Base-by-base conservation (phyloP, 495 filamentous ascomycete genomes). In the Trichoderma orchidacearum region DNA sequence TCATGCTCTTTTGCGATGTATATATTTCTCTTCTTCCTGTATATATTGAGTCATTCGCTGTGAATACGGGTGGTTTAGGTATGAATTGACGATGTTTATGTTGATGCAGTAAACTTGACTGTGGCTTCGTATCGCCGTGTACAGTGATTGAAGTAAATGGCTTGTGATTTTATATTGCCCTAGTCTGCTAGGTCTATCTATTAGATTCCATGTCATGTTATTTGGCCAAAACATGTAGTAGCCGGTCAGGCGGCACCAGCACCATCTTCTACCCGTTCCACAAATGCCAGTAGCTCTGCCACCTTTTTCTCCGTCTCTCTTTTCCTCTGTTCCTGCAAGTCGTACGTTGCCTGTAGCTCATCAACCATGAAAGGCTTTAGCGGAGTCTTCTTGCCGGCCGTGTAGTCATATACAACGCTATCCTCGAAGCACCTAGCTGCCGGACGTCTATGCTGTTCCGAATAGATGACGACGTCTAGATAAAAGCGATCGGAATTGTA, bases 351-450 rank as follows among this genome's bases (percentile, higher is more conserved):
- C 8, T 30, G 30, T 17, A 55, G 15, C 31, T 36, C 53, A n/a
- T 55, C 53, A 32, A 55, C 53, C 32, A 55, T 34, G 23, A 36
- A 55, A 1, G 30, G 23, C n/a, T 34, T 27, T 17, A 36, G 17
- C 9, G 29, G 23, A 5, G 53, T 18, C 31, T 55, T 55, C 18
- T 35, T 55, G 5, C 25, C 79, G 15, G 66, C 66, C 48, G 68
- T 72, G 67, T 96, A 96, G 69, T 96, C 86, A 69, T 95, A 96
- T 0, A 89, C 72, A 3, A 92, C 85, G 51, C 89, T 81, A 60
- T 94, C 89, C 71, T 96, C 93, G 17, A 82, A 70, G 56, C 89
- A 86, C 34, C 83, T 70, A 23, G 90, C 90, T 2, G 89, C 86
- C n/a, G 83, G 76, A 15, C 93, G 79, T 63, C 84, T 83, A 60